Conservation (phyloP, 805 yeast species). For the Sugiyamaella chiloensis region DNA sequence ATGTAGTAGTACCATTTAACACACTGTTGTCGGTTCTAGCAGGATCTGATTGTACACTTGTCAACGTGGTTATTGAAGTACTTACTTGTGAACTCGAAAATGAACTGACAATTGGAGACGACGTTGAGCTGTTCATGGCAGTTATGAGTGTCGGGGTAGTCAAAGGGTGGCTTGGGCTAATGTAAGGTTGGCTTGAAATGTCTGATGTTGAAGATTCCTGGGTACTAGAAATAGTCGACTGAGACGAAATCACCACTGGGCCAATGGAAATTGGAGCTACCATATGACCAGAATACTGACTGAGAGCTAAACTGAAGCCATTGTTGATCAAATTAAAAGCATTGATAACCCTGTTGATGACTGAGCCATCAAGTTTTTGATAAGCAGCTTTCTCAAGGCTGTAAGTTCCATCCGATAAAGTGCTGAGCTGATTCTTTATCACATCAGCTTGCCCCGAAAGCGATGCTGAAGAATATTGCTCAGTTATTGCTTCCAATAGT, state of each 20-base stretch:
- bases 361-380: background rate
- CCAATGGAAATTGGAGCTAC: background rate
- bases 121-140: background rate
- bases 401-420: background rate
- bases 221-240: background rate
- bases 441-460: background rate
- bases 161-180: background rate
- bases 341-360: background rate
- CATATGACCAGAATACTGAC: background rate
- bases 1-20: too few species aligned
- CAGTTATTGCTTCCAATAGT: background rate
- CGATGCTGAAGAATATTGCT: background rate
- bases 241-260: background rate
- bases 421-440: background rate
- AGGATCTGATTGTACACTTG: background rate
- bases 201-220: background rate
- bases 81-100: background rate
- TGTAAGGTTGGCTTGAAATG: background rate
- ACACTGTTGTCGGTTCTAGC: background rate
- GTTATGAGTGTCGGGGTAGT: background rate
- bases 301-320: constrained; percentile 1
- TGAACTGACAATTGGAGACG: background rate
- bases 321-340: constrained; percentile 1
- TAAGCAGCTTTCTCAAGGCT: background rate
- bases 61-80: background rate